Base-by-base conservation (phyloP, 176 grass and related monocot genomes). In the Bromus sterilis region DNA sequence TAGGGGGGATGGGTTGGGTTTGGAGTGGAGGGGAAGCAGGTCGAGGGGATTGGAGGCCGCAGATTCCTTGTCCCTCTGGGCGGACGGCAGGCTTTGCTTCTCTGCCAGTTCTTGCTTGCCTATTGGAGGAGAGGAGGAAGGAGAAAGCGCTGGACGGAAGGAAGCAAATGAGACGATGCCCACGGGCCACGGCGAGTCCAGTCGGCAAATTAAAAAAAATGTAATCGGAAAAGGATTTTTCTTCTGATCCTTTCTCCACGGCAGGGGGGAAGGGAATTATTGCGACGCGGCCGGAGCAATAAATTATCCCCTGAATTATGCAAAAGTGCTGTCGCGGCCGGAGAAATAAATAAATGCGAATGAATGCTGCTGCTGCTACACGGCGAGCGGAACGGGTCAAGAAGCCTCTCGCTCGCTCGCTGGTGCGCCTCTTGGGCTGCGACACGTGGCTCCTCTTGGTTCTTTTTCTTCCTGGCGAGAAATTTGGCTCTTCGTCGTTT, bases 21-120 rank as follows among this genome's bases (percentile, higher is more conserved):
- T 30, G 76, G 82, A 70, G 53, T 9, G 80, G 80, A 42, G 87
- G 42, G n/a, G 87, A 89, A 84, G 87, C 87, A 80, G 85, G 40
- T n/a, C 40, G 12, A 37, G 32, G 14, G 77, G 81, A 88, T 66
- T 88, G 76, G 62, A 48, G 46, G 29, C 56, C 79, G 72, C 39
- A 28, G 74, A 28, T 71, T 43, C 67, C 40, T 21, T 81, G n/a
- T 56, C 42, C 48, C 48, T 51, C 48, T 51, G 18, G 46, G 46
- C 44, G 20, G n/a, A n/a, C n/a, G n/a, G n/a, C n/a, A 51, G 11
- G 35, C 66, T 15, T 31, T 18, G 56, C 56, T 41, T 78, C n/a
- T 40, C 64, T 29, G 43, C 20, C 1, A 13, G 46, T 67, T 66
- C 71, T 59, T 71, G 72, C 37, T 40, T 66, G 51, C 49, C 67